A percentile compares a stretch with the other conserved stretches of the same genome.
Conservation (phyloP, 352 stramenopile species). For the Pythium sukuiense region DNA sequence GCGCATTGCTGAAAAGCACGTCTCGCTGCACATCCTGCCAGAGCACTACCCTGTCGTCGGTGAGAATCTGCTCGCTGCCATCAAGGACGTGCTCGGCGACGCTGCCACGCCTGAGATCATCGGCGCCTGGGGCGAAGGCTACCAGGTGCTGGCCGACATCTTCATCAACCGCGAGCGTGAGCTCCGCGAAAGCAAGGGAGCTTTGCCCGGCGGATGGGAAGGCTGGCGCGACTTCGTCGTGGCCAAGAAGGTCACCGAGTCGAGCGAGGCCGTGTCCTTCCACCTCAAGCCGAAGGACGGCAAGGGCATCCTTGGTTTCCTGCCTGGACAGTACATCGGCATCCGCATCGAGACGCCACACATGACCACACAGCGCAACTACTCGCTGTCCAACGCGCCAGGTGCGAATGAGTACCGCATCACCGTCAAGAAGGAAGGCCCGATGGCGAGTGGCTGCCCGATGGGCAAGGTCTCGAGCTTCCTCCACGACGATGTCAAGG, state of each 20-base stretch:
- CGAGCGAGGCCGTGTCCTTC: constrained; percentile 55
- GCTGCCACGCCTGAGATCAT: constrained; percentile 63
- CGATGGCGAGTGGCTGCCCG: constrained; percentile 26
- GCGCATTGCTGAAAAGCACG: constrained; percentile 66
- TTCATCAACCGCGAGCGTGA: constrained; percentile 59
- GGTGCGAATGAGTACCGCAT: constrained; percentile 49
- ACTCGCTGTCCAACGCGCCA: constrained; percentile 47
- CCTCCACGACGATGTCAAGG: constrained; percentile 53
- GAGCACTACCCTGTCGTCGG: constrained; percentile 74
- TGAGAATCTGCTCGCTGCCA: constrained; percentile 50
- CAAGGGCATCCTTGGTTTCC: constrained; percentile 42
- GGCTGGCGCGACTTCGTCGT: constrained; percentile 63
- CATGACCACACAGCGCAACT: constrained; percentile 54
- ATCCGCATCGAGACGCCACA: constrained; percentile 47
- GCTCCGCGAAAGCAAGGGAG: constrained; percentile 35
- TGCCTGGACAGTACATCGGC: constrained; percentile 58
- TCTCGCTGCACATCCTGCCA: constrained; percentile 56
- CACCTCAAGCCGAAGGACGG: constrained; percentile 47
- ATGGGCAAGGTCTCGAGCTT: constrained; percentile 54
- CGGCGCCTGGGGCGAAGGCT: constrained; percentile 53
- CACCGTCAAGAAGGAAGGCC: constrained; percentile 57
- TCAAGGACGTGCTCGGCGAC: constrained; percentile 52
- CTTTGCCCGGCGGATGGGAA: constrained; percentile 45
- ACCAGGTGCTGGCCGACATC: constrained; percentile 58
- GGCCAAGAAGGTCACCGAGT: constrained; percentile 47